Evolutionary conservation across 2,329 filamentous ascomycete genomes (phyloP).

Genomic region (Pleurostoma richardsiae): DNA sequence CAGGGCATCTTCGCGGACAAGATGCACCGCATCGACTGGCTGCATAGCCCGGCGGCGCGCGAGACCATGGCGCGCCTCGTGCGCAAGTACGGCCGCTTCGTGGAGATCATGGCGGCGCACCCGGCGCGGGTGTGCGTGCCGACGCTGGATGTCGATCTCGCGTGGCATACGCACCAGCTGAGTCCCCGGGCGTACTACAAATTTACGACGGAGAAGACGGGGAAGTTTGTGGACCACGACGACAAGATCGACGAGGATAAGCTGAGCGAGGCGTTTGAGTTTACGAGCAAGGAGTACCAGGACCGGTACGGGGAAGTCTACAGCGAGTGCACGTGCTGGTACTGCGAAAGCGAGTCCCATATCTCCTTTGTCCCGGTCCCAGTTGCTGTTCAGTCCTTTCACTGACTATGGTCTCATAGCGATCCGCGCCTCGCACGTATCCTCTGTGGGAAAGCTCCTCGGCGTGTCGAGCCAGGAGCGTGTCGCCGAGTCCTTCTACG

Average conservation of each 20-base stretch:
- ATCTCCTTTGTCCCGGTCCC: slow-evolving; percentile 1
- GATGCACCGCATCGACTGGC: slow-evolving; percentile 72
- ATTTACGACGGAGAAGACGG: slow-evolving; percentile 42
- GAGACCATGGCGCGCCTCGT: slow-evolving; percentile 62
- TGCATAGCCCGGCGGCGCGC: slow-evolving; percentile 62
- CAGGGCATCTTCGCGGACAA: slow-evolving; percentile 66
- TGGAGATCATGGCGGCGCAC: slow-evolving; percentile 49
- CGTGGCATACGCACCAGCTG: slow-evolving; percentile 79
- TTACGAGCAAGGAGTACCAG: slow-evolving; percentile 68
- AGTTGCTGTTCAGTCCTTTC: slow-evolving; percentile 1
- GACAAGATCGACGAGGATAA: slow-evolving; percentile 72
- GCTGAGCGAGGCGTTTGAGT: slow-evolving; percentile 63
- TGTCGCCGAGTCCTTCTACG: slow-evolving; percentile 38
- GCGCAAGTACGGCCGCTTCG: slow-evolving; percentile 60
- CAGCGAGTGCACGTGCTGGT: slow-evolving; percentile 77
- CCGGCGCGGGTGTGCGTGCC: slow-evolving; percentile 53
- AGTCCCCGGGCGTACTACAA: slow-evolving; percentile 57
- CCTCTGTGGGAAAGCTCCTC: slow-evolving; percentile 37
- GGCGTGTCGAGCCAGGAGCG: slow-evolving; percentile 40
- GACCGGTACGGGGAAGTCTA: slow-evolving; percentile 62
- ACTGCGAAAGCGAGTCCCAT: slow-evolving; percentile 59
- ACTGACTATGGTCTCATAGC: slow-evolving; percentile 17
- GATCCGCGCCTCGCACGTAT: slow-evolving; percentile 52
- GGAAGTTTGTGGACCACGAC: slow-evolving; percentile 71
- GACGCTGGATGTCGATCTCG: slow-evolving; percentile 69